phyloP scores from a whole-genome alignment of 139 green algal species.

The Tetraselmis chui region DNA sequence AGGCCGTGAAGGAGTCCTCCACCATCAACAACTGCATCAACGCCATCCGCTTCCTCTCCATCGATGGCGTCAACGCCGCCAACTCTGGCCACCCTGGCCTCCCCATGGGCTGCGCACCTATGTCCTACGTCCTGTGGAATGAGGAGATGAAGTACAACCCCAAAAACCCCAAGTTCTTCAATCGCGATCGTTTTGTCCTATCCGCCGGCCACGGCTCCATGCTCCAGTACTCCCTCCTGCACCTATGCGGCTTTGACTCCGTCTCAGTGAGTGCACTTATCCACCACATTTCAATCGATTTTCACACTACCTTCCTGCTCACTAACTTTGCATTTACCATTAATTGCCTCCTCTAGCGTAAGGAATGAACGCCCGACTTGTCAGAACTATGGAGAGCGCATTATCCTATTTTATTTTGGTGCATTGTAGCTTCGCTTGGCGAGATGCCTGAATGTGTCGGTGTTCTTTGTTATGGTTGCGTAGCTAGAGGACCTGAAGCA shows the following conservation, averaged over 20 bases:
- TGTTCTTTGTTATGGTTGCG: too few relatives aligned
- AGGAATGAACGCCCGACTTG: too few relatives aligned
- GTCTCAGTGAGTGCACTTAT: constrained; percentile 64
- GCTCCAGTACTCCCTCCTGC: constrained; percentile 96
- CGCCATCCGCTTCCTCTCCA: constrained; percentile 68
- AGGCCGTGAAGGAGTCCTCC: not conserved
- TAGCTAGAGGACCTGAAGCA: constrained; percentile 94
- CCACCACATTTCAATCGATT: too few relatives aligned
- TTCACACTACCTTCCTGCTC: too few relatives aligned
- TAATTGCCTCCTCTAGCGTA: too few relatives aligned
- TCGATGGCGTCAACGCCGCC: constrained; percentile 55
- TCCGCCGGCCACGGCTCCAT: constrained; percentile 98
- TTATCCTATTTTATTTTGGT: too few relatives aligned
- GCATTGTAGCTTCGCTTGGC: too few relatives aligned
- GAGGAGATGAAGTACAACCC: constrained; percentile 94
- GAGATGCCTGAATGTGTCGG: too few relatives aligned
- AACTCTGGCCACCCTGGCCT: constrained; percentile 94
- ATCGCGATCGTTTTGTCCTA: constrained; percentile 97
- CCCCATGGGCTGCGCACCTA: constrained; percentile 95
- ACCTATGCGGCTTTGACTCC: constrained; percentile 89
- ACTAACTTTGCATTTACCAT: too few relatives aligned
- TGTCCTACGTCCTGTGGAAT: constrained; percentile 94
- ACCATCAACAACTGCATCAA: constrained; percentile 41
- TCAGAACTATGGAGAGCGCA: too few relatives aligned
- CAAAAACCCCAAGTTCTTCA: constrained; percentile 88